Base-by-base conservation (phyloP, 441 rosid species). In the Omphalea diandra region DNA sequence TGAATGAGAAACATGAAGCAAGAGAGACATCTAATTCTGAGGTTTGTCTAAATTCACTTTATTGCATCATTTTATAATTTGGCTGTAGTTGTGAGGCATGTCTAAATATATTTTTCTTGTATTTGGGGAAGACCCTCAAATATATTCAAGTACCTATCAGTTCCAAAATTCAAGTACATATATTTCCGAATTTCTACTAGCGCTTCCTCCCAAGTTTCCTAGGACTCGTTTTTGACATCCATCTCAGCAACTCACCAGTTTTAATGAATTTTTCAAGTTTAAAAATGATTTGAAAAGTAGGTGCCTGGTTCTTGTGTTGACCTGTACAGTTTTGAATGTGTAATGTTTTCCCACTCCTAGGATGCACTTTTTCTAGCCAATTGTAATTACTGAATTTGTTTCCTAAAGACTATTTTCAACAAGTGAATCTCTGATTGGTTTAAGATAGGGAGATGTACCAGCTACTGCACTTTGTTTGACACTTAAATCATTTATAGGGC, bases 31-130 rank as follows among this genome's bases (percentile, higher is more conserved):
- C 79, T 29, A 53, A 66, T 26, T 69, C 70, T 47, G 88, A 87
- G 91, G 94, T 86, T 75, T 73, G 86, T 79, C 12, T 43, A 35
- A 68, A 50, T 36, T 46, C 46, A 8, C 22, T 46, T 31, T 38
- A 8, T 70, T 36, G 35, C 29, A 67, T n/a, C n/a, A n/a, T n/a
- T n/a, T n/a, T n/a, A n/a, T n/a, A n/a, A n/a, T n/a, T n/a, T n/a
- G n/a, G n/a, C n/a, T n/a, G n/a, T n/a, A n/a, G n/a, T n/a, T n/a
- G n/a, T n/a, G n/a, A n/a, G n/a, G n/a, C n/a, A n/a, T n/a, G n/a
- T n/a, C n/a, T n/a, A n/a, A n/a, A n/a, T n/a, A n/a, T n/a, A n/a
- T n/a, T n/a, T n/a, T n/a, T n/a, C n/a, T n/a, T n/a, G n/a, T n/a
- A n/a, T 47, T 18, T 32, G 69, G 40, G n/a, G n/a, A n/a, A 65